Base-by-base conservation (phyloP, 2,329 filamentous ascomycete genomes). In the Epichloe coenophiala region DNA sequence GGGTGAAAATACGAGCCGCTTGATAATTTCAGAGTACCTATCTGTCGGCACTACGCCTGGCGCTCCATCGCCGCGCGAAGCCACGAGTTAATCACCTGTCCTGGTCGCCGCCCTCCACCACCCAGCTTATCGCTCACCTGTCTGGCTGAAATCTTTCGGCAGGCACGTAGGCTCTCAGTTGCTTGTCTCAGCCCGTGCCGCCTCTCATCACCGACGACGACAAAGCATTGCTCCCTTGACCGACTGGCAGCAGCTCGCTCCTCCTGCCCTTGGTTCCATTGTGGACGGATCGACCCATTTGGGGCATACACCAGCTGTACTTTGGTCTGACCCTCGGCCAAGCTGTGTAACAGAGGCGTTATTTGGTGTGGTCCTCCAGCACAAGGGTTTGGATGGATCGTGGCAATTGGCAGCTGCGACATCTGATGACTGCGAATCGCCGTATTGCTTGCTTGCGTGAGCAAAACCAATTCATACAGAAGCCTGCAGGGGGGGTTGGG, bases 1-100 rank as follows among this genome's bases (percentile, higher is more conserved):
- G 45, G 48, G 53, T 46, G 53, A 60, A 57, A 60, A 65, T 65
- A 66, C 64, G 64, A 65, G 61, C 57, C 55, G 46, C 53, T 53
- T 19, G 37, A 38, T 17, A 35, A 43, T 48, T 36, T 45, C 37
- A 7, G 13, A 39, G 17, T n/a, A 31, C 12, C 17, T 46, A 56
- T 56, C 56, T 53, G 43, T 56, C 57, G 54, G 54, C 52, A 56
- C 48, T 56, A 47, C 54, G 53, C 57, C 56, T 58, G 56, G 57
- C 56, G n/a, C 39, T 50, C 37, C 41, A 59, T 51, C 55, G 48
- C 48, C 49, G 50, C 57, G 58, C 58, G 46, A 60, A 51, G 55
- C 57, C 55, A 56, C 59, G 58, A 50, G 17, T 41, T 50, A 44
- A 52, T 57, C 57, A 54, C 49, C 54, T 56, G 46, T 21, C 23